Evolutionary conservation across 176 grass and related monocot genomes (phyloP).

Genomic region (Zoysia japonica): DNA sequence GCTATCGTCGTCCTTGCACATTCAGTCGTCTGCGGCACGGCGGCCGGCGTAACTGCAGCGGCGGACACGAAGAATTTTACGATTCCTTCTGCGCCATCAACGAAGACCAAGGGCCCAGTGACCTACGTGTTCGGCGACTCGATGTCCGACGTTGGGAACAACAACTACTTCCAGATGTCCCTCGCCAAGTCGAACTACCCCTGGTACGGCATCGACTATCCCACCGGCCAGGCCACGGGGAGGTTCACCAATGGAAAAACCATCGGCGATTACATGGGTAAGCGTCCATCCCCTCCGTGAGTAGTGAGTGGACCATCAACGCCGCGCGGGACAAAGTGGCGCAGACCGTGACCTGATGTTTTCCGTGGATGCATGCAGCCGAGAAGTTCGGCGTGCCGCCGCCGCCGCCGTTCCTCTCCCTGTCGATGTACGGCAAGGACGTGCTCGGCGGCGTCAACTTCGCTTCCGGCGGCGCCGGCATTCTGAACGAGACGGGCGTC

Average conservation of each 20-base stretch:
- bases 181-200: constrained; percentile 87
- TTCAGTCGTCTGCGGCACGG: constrained; percentile 1
- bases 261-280: constrained; percentile 92
- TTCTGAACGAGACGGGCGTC: constrained; percentile 92
- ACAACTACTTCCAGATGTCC: constrained; percentile 78
- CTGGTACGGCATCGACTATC: constrained; percentile 96
- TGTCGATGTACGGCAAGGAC: constrained; percentile 53
- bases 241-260: constrained; percentile 91
- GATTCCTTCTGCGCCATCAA: neutral
- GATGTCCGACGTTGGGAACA: constrained; percentile 93
- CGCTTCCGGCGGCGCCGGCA: constrained; percentile 85
- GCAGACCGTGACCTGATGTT: neutral
- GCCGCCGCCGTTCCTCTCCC: constrained; percentile 72
- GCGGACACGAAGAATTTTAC: neutral
- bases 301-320: neutral
- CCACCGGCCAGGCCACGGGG: constrained; percentile 59
- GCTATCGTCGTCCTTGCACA: constrained; percentile 30
- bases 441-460: constrained; percentile 77
- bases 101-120: constrained; percentile 46
- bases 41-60: neutral
- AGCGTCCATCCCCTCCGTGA: neutral
- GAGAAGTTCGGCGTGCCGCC: constrained; percentile 66
- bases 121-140: constrained; percentile 87
- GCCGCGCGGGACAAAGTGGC: neutral
- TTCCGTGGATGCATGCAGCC: constrained; percentile 46